Base-by-base conservation (phyloP, 441 rosid genomes). In the Eutrema salsugineum region DNA sequence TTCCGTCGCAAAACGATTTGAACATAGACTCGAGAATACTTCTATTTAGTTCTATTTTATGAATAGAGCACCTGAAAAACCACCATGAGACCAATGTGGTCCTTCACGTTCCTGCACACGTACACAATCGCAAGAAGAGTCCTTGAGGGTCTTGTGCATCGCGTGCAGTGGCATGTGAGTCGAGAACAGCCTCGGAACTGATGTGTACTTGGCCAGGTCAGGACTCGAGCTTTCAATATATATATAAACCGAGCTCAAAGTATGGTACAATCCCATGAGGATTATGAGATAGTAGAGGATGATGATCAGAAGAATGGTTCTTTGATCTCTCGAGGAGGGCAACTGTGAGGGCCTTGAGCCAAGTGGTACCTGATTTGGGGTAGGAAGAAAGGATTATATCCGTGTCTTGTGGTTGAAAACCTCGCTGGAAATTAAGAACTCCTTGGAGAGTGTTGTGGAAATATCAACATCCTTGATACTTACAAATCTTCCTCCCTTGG, bases 291-390 rank as follows among this genome's bases (percentile, higher is more conserved):
- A 44, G 15, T 6, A 68, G 42, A 53, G 75, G 75, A 17, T 24
- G 17, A 43, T 36, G 2, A 30, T 30, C 33, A 32, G 7, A 39
- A 44, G 72, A 40, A 48, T 69, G 71, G 30, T 54, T 66, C 39
- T 22, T 49, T 0, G 17, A 20, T 16, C 86, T 64, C 44, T 83
- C 81, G 9, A 85, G 11, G 12, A 80, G 53, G 20, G 88, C 82
- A 6, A 87, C 80, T 1, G 76, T 17, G 27, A 90, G 40, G 28
- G 91, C 86, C 46, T 88, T 86, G 7, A 90, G 57, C 91, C 93
- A 86, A 10, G 87, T 86, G 32, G 93, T 85, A 63, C 96, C 90
- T 16, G 80, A 75, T 68, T 90, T 90, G 1, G 90, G 89, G 46
- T 55, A 74, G 28, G 90, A 74, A 50, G 76, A 75, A 3, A 90